Evolutionary conservation across 2,329 filamentous ascomycete genomes (phyloP).

Genomic region (Claviceps paspali): DNA sequence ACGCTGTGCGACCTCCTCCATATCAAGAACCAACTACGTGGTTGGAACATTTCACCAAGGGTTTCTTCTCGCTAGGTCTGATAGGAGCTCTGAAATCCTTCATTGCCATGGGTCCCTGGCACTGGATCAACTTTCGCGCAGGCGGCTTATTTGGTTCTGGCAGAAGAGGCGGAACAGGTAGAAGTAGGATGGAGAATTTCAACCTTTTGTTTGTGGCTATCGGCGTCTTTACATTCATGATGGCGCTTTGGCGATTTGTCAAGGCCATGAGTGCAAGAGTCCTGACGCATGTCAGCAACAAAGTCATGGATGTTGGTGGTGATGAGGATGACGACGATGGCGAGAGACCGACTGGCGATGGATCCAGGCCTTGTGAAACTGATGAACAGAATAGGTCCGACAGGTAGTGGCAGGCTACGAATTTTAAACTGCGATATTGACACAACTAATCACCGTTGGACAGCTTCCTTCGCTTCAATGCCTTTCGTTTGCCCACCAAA

Average conservation of each 20-base stretch:
- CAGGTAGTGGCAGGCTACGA: neutral
- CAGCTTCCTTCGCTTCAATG: no score
- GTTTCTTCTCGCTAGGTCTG: conserved; percentile 76
- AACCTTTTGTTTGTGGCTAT: conserved; percentile 67
- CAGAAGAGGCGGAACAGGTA: conserved; percentile 46
- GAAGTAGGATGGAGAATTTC: conserved; percentile 63
- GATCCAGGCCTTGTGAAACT: neutral
- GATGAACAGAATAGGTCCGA: conserved; percentile 1
- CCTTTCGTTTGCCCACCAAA: neutral
- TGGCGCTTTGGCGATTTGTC: conserved; percentile 73
- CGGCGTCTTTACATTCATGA: conserved; percentile 66
- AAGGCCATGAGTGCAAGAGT: conserved; percentile 54
- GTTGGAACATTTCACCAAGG: conserved; percentile 76
- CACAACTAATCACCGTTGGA: no score
- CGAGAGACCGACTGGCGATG: conserved; percentile 11
- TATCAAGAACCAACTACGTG: conserved; percentile 46
- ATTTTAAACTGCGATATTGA: neutral
- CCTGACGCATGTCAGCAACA: conserved; percentile 65
- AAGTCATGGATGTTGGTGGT: conserved; percentile 66
- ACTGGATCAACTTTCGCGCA: conserved; percentile 60
- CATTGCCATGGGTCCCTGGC: conserved; percentile 56
- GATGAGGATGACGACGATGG: conserved; percentile 34
- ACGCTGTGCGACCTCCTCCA: conserved; percentile 19
- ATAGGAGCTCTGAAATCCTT: conserved; percentile 74
- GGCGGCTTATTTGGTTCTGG: conserved; percentile 39